phyloP scores from a whole-genome alignment of 1,284 basidiomycete species.

The Afroboletus lepidellus region DNA sequence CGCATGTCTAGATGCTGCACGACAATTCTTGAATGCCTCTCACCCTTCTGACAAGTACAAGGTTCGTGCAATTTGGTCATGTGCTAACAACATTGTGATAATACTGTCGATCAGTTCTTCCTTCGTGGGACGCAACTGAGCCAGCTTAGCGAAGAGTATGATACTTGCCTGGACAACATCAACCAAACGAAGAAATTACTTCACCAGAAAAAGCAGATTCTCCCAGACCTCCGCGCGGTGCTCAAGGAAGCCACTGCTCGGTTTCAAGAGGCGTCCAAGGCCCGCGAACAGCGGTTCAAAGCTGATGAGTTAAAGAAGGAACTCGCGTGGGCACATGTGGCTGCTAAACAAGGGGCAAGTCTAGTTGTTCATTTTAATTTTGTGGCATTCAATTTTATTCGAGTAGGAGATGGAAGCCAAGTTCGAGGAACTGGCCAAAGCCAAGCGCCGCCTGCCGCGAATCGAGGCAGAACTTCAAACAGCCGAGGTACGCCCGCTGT shows the following conservation, averaged over 20 bases:
- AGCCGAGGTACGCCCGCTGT: constrained; percentile 45
- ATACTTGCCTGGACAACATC: constrained; percentile 72
- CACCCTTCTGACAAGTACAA: constrained; percentile 88
- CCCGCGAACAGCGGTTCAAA: constrained; percentile 68
- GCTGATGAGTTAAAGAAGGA: constrained; percentile 75
- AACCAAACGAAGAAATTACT: constrained; percentile 63
- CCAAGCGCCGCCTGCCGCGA: constrained; percentile 47
- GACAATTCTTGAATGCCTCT: constrained; percentile 84
- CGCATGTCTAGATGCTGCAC: constrained; percentile 40
- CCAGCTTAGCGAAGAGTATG: constrained; percentile 87
- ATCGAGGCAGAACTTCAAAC: constrained; percentile 45
- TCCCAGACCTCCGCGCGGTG: constrained; percentile 70
- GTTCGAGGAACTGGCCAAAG: constrained; percentile 50
- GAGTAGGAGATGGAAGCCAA: constrained; percentile 51
- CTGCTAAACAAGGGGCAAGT: constrained; percentile 62
- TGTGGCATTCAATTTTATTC: background rate
- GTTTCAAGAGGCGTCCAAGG: constrained; percentile 74
- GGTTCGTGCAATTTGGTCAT: constrained; percentile 41
- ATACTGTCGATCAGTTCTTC: constrained; percentile 71
- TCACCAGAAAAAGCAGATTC: constrained; percentile 63
- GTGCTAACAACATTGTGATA: background rate
- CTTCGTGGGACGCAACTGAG: constrained; percentile 90
- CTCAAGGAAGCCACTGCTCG: constrained; percentile 59
- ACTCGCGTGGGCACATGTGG: constrained; percentile 88
- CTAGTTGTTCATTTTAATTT: background rate